Conservation (phyloP, 1,284 basidiomycete genomes). For the Singerocomus rubriflavus region DNA sequence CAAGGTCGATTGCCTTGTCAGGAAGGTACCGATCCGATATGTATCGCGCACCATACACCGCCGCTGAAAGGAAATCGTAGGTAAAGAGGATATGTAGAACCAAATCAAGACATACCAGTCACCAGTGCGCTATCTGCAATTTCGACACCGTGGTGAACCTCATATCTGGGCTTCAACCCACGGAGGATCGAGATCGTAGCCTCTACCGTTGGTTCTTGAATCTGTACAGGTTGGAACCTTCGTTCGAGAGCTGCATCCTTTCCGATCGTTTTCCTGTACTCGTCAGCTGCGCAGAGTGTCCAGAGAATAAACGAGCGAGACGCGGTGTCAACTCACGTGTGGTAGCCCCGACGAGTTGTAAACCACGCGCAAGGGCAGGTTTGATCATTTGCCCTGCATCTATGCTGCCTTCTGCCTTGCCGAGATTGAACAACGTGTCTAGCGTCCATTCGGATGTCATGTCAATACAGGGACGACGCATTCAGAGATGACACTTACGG, state of each 20-base stretch:
- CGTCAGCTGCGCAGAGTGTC: constrained; percentile 52
- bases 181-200: constrained; percentile 88
- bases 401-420: constrained; percentile 89
- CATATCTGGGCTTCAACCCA: constrained; percentile 81
- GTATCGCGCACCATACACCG: constrained; percentile 79
- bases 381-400: constrained; percentile 93
- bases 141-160: constrained; percentile 90
- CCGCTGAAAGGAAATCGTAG: constrained; percentile 44
- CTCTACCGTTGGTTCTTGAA: constrained; percentile 85
- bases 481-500: constrained; percentile 48
- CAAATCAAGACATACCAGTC: constrained; percentile 50
- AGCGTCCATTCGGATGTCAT: neutral
- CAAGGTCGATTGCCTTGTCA: constrained; percentile 87
- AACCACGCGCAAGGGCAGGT: constrained; percentile 79
- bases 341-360: constrained; percentile 86
- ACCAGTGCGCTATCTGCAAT: constrained; percentile 87
- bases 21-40: constrained; percentile 85
- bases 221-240: constrained; percentile 84
- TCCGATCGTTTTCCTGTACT: constrained; percentile 88
- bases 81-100: constrained; percentile 25
- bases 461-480: constrained; percentile 7
- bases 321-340: constrained; percentile 53
- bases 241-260: constrained; percentile 91
- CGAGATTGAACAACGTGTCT: constrained; percentile 82
- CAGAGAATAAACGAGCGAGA: neutral